A percentile compares a stretch with the other conserved stretches of the same genome.
These are phyloP conservation scores for Pulveroboletus sp. DNA, from an alignment of 768 basidiomycete genomes.

Conservation along the genomic window DNA sequence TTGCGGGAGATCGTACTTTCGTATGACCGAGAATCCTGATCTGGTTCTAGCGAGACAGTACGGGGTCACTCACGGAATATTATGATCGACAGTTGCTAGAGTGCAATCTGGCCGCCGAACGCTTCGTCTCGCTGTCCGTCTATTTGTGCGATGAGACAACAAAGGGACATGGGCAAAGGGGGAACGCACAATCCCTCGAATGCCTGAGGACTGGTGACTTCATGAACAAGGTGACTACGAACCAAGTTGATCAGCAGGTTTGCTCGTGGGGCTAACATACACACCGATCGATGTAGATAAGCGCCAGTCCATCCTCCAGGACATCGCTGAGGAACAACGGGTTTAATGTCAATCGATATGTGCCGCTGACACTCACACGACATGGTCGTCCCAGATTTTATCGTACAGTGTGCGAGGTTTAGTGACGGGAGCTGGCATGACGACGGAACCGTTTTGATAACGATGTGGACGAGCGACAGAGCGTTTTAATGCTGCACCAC, in stretches of 20 bases:
- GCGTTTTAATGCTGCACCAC: background rate
- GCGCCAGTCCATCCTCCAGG: constrained; percentile 70
- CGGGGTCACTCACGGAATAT: constrained; percentile 62
- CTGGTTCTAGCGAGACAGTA: background rate
- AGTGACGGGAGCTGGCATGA: constrained; percentile 54
- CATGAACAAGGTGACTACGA: constrained; percentile 64
- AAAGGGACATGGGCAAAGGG: background rate
- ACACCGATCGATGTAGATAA: constrained; percentile 81
- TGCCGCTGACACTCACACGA: constrained; percentile 54
- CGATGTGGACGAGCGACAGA: constrained; percentile 3
- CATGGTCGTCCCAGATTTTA: constrained; percentile 97
- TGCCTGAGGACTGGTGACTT: constrained; percentile 92
- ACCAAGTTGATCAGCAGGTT: background rate
- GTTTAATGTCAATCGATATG: constrained; percentile 6
- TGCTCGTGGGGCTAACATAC: constrained; percentile 3
- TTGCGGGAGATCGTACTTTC: constrained; percentile 68
- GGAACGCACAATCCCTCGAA: constrained; percentile 74
- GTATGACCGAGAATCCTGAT: background rate
- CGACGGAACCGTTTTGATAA: background rate
- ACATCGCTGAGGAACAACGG: constrained; percentile 45
- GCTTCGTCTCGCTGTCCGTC: constrained; percentile 66
- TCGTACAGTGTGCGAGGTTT: constrained; percentile 90
- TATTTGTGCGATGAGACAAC: constrained; percentile 25
- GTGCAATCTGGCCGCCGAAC: constrained; percentile 88
- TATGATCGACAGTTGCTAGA: constrained; percentile 85